These are phyloP conservation scores for Mortierella sp. DNA, from an alignment of 371 early-diverging fungal genomes.

Conservation along the genomic window DNA sequence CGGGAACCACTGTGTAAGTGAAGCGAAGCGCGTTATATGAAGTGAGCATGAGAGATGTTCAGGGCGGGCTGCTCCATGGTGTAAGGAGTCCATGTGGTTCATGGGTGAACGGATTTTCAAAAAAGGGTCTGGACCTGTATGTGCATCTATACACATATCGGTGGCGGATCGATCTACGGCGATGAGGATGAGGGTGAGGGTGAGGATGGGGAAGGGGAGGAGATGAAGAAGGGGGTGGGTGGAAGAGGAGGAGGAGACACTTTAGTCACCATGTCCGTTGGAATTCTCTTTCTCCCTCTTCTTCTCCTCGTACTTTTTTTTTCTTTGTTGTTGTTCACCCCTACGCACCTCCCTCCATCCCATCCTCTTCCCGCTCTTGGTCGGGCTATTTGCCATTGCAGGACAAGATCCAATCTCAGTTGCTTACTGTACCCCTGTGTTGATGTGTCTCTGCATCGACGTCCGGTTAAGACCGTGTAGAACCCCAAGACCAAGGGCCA, in stretches of 20 bases:
- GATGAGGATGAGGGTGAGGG: background rate
- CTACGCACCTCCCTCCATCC: background rate
- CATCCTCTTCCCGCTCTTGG: background rate
- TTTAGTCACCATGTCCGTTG: no score
- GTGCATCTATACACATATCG: no score
- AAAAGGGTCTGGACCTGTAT: conserved; percentile 2
- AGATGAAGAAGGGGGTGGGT: background rate
- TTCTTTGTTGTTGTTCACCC: background rate
- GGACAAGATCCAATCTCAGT: no score
- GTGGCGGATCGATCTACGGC: background rate
- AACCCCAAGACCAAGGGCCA: background rate
- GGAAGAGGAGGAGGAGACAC: background rate
- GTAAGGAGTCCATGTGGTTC: no score
- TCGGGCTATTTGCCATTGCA: no score
- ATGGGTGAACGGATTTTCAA: no score
- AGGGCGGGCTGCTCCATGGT: no score
- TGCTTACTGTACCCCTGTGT: no score
- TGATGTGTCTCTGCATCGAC: no score
- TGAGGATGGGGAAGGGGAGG: background rate
- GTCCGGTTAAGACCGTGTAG: conserved; percentile 1
- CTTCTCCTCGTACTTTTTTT: background rate
- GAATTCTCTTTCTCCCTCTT: background rate
- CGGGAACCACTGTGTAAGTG: no score
- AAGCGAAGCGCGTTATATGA: no score
- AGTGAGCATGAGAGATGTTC: no score